Evolutionary conservation across 1,284 basidiomycete genomes (phyloP).

Genomic region (Ustilago trichophora): DNA sequence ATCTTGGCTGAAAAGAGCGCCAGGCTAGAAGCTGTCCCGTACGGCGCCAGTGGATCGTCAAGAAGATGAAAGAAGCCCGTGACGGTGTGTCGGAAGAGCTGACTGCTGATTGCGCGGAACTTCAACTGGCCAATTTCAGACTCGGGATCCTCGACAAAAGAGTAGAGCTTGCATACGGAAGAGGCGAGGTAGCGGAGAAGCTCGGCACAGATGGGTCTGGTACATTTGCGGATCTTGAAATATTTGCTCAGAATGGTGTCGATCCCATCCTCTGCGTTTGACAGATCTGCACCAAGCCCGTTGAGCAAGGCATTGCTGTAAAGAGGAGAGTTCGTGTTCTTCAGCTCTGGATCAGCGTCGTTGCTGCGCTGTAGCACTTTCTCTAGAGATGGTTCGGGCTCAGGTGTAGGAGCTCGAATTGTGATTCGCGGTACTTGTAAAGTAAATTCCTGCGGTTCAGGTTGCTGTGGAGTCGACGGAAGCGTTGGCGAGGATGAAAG

Average conservation of each 20-base stretch:
- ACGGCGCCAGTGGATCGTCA: conserved; percentile 20
- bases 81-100: conserved; percentile 28
- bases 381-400: conserved; percentile 4
- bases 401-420: conserved; percentile 23
- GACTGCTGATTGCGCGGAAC: conserved; percentile 27
- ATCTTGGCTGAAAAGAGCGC: conserved; percentile 16
- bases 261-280: conserved; percentile 13
- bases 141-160: conserved; percentile 9
- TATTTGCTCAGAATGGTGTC: conserved; percentile 32
- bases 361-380: not conserved
- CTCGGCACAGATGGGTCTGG: conserved; percentile 10
- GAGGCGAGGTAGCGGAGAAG: conserved; percentile 24
- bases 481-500: not conserved
- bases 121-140: conserved; percentile 17
- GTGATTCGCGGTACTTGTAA: conserved; percentile 17
- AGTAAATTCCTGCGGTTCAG: not conserved
- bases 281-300: conserved; percentile 8
- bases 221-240: conserved; percentile 2
- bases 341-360: not conserved
- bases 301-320: conserved; percentile 3
- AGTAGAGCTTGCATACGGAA: conserved; percentile 18
- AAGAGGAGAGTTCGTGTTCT: not conserved
- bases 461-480: not conserved
- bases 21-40: conserved; percentile 12
- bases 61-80: conserved; percentile 38